Evolutionary conservation across 2,329 filamentous ascomycete species (phyloP).

Genomic region (Clathrospora elynae): DNA sequence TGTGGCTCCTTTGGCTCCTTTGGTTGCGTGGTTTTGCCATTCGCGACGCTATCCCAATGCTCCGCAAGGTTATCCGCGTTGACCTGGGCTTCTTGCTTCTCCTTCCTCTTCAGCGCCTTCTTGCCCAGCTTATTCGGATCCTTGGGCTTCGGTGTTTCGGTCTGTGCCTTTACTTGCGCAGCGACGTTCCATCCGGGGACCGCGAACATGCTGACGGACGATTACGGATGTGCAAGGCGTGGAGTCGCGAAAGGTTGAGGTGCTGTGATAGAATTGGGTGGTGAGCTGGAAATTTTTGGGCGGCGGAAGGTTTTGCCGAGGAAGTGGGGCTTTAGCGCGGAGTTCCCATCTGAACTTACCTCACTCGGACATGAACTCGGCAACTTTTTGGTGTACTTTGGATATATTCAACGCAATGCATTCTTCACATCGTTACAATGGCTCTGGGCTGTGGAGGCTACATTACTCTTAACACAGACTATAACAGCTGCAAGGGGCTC

Average conservation of each 20-base stretch:
- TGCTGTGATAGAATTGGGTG: background rate
- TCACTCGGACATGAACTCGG: too few relatives aligned
- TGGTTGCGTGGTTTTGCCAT: slow-evolving; percentile 54
- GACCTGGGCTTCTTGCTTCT: slow-evolving; percentile 74
- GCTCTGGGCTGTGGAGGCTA: too few relatives aligned
- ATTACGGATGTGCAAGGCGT: background rate
- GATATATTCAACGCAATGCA: too few relatives aligned
- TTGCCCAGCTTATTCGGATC: slow-evolving; percentile 53
- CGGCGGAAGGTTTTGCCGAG: slow-evolving; percentile 25
- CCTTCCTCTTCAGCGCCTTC: slow-evolving; percentile 61
- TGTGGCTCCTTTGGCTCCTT: slow-evolving; percentile 50
- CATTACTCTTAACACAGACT: too few relatives aligned
- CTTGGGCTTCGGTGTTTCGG: slow-evolving; percentile 48
- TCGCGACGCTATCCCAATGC: slow-evolving; percentile 40
- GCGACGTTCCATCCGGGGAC: slow-evolving; percentile 91
- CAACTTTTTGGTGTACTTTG: too few relatives aligned
- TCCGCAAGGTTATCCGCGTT: slow-evolving; percentile 68
- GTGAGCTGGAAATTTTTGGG: slow-evolving; percentile 23
- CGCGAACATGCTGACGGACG: slow-evolving; percentile 71
- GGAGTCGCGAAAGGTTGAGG: background rate
- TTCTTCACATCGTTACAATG: too few relatives aligned
- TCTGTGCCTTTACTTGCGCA: slow-evolving; percentile 74
- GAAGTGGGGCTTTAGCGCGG: slow-evolving; percentile 27
- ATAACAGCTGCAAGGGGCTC: too few relatives aligned
- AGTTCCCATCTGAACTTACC: too few relatives aligned